Evolutionary conservation across 179 eudicot species (phyloP).

Genomic region (Silene coronaria): DNA sequence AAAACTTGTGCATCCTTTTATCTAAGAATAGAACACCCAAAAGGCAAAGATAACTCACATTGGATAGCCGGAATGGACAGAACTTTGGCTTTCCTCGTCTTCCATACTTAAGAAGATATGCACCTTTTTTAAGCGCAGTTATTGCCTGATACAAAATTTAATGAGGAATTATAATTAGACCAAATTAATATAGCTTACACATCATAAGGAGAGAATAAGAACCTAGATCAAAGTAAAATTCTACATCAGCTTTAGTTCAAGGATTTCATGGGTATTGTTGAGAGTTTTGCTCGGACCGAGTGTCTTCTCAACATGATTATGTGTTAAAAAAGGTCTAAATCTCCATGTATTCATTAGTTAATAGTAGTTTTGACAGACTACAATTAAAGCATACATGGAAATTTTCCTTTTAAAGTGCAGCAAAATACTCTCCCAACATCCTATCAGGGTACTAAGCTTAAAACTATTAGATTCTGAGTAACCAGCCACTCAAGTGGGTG

Average conservation of each 20-base stretch:
- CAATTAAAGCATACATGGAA: too few species aligned
- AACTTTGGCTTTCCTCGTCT: conserved; percentile 96
- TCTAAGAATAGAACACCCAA: neutral
- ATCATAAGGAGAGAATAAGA: conserved; percentile 8
- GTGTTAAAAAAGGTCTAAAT: neutral
- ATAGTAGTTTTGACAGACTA: neutral
- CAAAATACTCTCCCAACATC: too few species aligned
- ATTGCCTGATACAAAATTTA: conserved; percentile 66
- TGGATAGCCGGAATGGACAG: conserved; percentile 90
- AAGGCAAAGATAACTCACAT: conserved; percentile 47
- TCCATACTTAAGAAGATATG: conserved; percentile 86
- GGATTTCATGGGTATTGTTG: neutral
- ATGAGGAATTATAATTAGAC: neutral
- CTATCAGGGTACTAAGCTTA: too few species aligned
- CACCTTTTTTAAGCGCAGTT: conserved; percentile 96
- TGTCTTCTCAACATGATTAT: neutral
- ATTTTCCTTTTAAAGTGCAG: too few species aligned
- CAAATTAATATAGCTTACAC: neutral
- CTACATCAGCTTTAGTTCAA: neutral
- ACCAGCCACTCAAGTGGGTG: too few species aligned
- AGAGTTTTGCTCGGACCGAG: neutral
- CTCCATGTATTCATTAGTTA: neutral
- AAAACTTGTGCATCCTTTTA: conserved; percentile 1
- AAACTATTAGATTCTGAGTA: too few species aligned
- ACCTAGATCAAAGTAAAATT: conserved; percentile 14